phyloP scores from a whole-genome alignment of 768 basidiomycete genomes.

The Russula foetens region DNA sequence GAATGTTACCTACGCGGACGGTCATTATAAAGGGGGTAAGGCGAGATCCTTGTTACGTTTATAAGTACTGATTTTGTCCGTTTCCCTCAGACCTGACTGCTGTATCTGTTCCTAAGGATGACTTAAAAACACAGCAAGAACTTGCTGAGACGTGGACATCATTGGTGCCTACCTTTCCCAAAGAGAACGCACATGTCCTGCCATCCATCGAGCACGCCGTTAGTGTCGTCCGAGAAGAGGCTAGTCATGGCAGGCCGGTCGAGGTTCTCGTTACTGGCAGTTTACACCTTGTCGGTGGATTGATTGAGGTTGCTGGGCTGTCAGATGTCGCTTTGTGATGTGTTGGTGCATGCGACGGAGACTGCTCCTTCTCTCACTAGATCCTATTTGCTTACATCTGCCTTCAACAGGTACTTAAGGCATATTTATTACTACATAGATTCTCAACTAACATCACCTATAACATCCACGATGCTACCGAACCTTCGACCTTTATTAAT shows the following conservation, averaged over 20 bases:
- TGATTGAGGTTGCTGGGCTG: conserved; percentile 84
- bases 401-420: conserved; percentile 32
- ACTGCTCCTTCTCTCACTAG: neutral
- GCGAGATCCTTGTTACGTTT: conserved; percentile 3
- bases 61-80: neutral
- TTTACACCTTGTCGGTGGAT: conserved; percentile 87
- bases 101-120: conserved; percentile 51
- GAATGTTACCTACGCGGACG: conserved; percentile 90
- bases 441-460: neutral
- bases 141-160: conserved; percentile 67
- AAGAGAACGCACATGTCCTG: conserved; percentile 61
- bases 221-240: conserved; percentile 43
- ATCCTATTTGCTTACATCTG: neutral
- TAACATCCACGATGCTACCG: neutral
- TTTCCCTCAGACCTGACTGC: conserved; percentile 63
- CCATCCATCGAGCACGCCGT: conserved; percentile 89
- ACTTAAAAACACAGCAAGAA: conserved; percentile 69
- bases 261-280: conserved; percentile 88
- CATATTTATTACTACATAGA: neutral
- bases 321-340: conserved; percentile 57
- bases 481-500: neutral
- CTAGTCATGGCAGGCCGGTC: conserved; percentile 24
- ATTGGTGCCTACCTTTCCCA: conserved; percentile 53
- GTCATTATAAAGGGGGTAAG: conserved; percentile 85
- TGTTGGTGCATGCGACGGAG: neutral